Evolutionary conservation across 331 rosid species (phyloP), one percentile per base, ranked within the genome.

Genomic region (Prunus yedoensis): DNA sequence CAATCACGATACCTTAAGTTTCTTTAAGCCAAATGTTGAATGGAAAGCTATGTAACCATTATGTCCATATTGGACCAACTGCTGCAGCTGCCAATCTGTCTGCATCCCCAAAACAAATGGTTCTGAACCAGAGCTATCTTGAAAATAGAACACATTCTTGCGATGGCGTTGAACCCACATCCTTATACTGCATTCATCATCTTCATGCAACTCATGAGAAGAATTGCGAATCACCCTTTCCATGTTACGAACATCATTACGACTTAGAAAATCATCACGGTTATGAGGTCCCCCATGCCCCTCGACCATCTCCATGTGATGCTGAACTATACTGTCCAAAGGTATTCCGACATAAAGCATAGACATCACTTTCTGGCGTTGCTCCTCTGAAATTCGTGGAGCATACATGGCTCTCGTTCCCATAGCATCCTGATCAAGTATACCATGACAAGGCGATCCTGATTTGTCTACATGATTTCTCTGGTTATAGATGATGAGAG

Each of bases 341-440:
- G 93, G 79, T 68, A 91, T 79, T 71, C 97, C 96, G 47, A 69
- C 86, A 79, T 89, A 85, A 72, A 91, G 89, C 91, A 89, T 85
- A 77, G 88, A 80, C 87, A 86, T 87, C 83, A 91, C 95, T 83
- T 85, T 88, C 77, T 84, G 96, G 52, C 97, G 96, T 70, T 89
- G 86, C 79, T 91, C 96, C 70, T 89, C 93, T 0, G 97, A 91
- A 83, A 91, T 91, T 68, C 91, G 75, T 3, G 87, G 93, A 70
- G 96, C 91, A 88, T 89, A 91, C 96, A 91, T 91, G 21, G 97
- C 96, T 83, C 97, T 85, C 6, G 97, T 91, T 77, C 97, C 97
- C 70, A 88, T 83, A 23, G 97, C 89, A 85, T 89, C 89, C 61
- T 38, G 83, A 70, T 91, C 96, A 65, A 85, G 88, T 60, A 88